Percentiles rank a stretch among this genome's conserved stretches.
These are phyloP conservation scores for Flueggea neowawraea DNA, from an alignment of 441 rosid species.

Conservation along the genomic window DNA sequence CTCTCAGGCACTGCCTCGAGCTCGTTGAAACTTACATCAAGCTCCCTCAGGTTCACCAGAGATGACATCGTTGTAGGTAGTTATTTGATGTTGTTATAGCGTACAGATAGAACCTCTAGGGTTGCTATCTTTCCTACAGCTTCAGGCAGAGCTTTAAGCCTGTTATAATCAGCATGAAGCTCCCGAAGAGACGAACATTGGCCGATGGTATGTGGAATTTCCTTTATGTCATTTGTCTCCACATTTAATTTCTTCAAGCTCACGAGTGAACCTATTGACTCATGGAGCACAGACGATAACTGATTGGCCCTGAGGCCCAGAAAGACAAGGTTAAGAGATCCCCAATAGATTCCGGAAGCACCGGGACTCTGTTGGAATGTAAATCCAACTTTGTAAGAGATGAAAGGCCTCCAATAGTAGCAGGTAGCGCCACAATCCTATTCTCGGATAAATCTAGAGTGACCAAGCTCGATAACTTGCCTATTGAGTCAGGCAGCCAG, in stretches of 20 bases:
- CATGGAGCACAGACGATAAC: slow-evolving; percentile 56
- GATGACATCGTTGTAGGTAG: slow-evolving; percentile 94
- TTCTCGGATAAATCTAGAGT: slow-evolving; percentile 87
- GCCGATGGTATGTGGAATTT: slow-evolving; percentile 77
- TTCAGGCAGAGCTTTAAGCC: slow-evolving; percentile 96
- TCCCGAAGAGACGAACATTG: slow-evolving; percentile 65
- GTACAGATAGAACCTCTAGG: slow-evolving; percentile 69
- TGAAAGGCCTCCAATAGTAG: slow-evolving; percentile 69
- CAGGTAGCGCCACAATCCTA: slow-evolving; percentile 58
- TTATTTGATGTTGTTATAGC: slow-evolving; percentile 87
- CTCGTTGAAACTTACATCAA: slow-evolving; percentile 95
- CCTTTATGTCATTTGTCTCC: slow-evolving; percentile 89
- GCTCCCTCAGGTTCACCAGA: slow-evolving; percentile 70
- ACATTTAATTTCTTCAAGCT: slow-evolving; percentile 58
- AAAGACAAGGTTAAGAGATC: slow-evolving; percentile 63
- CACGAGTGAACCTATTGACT: slow-evolving; percentile 65
- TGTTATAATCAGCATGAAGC: slow-evolving; percentile 83
- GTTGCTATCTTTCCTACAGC: slow-evolving; percentile 89
- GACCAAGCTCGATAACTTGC: slow-evolving; percentile 67
- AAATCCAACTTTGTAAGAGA: slow-evolving; percentile 75
- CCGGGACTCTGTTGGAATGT: slow-evolving; percentile 71
- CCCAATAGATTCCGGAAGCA: slow-evolving; percentile 79
- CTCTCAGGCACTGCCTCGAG: slow-evolving; percentile 98
- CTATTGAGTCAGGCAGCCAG: slow-evolving; percentile 94
- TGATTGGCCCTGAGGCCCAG: slow-evolving; percentile 83